A percentile compares a stretch with the other conserved stretches of the same genome.
phyloP scores from a whole-genome alignment of 805 yeast species.

The Suhomyces kilbournensis region DNA sequence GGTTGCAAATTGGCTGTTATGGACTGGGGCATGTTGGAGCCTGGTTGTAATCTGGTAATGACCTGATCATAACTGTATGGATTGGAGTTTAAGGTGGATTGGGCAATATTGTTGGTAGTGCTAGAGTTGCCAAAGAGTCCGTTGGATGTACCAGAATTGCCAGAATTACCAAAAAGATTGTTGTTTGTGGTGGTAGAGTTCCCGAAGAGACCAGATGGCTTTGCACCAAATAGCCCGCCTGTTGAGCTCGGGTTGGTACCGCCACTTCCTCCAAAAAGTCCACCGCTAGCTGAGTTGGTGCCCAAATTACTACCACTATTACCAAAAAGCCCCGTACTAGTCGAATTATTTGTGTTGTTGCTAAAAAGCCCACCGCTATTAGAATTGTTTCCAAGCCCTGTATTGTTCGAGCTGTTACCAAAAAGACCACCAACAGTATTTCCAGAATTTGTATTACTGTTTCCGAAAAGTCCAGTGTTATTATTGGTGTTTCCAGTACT shows the following conservation, averaged over 20 bases:
- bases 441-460: neutral
- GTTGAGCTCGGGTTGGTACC: neutral
- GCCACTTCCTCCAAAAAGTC: constrained; percentile 17
- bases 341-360: neutral
- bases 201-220: constrained; percentile 8
- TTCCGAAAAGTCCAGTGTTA: neutral
- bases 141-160: neutral
- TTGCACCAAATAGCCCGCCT: constrained; percentile 1
- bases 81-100: constrained; percentile 12
- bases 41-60: constrained; percentile 18
- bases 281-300: constrained; percentile 17
- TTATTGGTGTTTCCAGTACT: neutral
- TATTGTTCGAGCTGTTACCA: constrained; percentile 11
- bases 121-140: constrained; percentile 17
- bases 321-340: constrained; percentile 21
- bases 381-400: neutral
- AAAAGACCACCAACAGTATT: constrained; percentile 8
- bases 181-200: constrained; percentile 3
- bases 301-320: constrained; percentile 2
- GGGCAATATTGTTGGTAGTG: neutral
- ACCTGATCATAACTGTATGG: constrained; percentile 31
- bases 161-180: neutral
- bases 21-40: constrained; percentile 31
- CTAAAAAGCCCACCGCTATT: constrained; percentile 8
- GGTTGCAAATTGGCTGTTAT: constrained; percentile 28